Evolutionary conservation across 1,139 yeast species (phyloP), one percentile per base, ranked within the genome.

Genomic region (Taphrina confusa): DNA sequence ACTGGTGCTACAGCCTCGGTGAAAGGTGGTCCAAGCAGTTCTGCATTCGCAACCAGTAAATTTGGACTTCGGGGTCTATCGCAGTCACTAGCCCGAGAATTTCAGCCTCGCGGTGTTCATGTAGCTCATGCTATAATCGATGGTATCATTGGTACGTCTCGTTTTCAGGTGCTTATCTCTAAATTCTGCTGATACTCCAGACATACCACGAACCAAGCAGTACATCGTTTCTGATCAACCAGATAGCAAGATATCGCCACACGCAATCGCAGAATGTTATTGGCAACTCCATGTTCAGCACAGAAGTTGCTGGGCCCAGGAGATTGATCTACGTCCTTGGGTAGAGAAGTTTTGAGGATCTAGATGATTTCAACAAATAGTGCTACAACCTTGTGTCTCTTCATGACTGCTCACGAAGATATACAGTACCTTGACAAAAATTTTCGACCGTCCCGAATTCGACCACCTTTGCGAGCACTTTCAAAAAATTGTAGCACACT

Each of bases 1-100:
- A 63, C 65, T 3, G 65, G 65, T 9, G 65, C 65, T 11, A 63
- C 65, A 2, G 65, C 65, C 8, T 60, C 63, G 4, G 47, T 34
- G 36, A 63, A 62, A 37, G 61, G 64, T 9, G 63, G 62, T 22
- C 63, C 65, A 8, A 50, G 50, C 34, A 61, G 60, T 57, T 30
- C 61, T 22, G 57, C 56, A 14, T 63, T 63, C 36, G 47, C 65
- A 6, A 18, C 60, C 9, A 65, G 61, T 4, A 63, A 63, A 31
- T 62, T 39, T 40, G 64, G 60, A 1, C 59, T 62, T 23, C 58
- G 65, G n/a, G 65, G 61, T 2, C 55, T 63, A 11, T 30, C 58
- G 4, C 64, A 61, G 37, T 52, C 63, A 6, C 56, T 63, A 1
- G 63, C 65, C 3, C 54, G 60, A 12, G 65, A 63, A 50, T 63